Evolutionary conservation across 176 grass and related monocot genomes (phyloP).

Genomic region (Elymus sibiricus): DNA sequence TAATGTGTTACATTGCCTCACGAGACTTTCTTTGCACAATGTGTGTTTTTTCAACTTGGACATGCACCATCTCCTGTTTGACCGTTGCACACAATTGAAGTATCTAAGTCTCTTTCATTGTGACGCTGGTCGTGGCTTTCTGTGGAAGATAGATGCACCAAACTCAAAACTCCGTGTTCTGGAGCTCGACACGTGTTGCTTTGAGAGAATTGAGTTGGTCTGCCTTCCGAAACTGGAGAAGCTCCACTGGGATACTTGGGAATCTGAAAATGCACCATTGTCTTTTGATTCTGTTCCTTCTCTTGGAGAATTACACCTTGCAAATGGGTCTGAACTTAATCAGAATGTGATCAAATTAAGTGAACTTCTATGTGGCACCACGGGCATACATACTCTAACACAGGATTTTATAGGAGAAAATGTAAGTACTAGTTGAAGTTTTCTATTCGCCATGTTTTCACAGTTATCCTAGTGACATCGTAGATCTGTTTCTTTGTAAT

Average conservation of each 20-base stretch:
- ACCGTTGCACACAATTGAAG: too few relatives aligned
- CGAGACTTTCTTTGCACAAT: neutral
- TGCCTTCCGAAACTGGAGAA: too few relatives aligned
- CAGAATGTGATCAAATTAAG: neutral
- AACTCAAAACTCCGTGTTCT: too few relatives aligned
- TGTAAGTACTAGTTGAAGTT: neutral
- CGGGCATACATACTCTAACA: neutral
- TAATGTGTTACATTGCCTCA: neutral
- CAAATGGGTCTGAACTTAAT: neutral
- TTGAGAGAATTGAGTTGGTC: too few relatives aligned
- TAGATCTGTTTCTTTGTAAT: too few relatives aligned
- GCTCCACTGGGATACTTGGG: too few relatives aligned
- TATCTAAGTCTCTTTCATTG: too few relatives aligned
- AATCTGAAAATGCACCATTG: neutral
- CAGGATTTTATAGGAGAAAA: constrained; percentile 4
- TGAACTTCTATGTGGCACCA: neutral
- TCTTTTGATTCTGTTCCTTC: neutral
- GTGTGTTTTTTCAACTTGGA: neutral
- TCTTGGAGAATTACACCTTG: neutral
- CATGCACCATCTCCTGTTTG: neutral
- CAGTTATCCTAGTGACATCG: too few relatives aligned
- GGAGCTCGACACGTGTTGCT: too few relatives aligned
- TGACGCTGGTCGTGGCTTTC: too few relatives aligned
- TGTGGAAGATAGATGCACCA: too few relatives aligned
- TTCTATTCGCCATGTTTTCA: too few relatives aligned